A percentile compares a stretch with the other conserved stretches of the same genome.
phyloP scores from a whole-genome alignment of 169 alveolate species.

The Plasmodium knowlesi region DNA sequence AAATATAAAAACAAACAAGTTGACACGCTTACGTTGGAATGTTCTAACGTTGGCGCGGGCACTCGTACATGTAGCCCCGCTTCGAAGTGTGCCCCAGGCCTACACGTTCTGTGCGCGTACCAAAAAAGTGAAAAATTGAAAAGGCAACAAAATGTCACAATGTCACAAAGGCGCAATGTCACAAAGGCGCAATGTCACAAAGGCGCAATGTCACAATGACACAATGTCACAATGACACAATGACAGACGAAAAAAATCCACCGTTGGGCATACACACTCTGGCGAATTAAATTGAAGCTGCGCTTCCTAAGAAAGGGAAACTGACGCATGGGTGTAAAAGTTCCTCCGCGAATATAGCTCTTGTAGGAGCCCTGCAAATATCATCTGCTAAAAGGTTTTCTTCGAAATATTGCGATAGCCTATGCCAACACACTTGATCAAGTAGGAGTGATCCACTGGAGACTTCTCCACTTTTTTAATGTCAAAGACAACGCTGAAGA shows the following conservation, averaged over 20 bases:
- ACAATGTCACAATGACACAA: not conserved
- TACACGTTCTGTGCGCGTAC: not conserved
- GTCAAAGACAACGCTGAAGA: slow-evolving; percentile 70
- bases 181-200: not conserved
- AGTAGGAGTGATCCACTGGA: slow-evolving; percentile 58
- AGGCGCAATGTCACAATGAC: not conserved
- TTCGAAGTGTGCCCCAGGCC: not conserved
- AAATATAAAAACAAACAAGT: not conserved
- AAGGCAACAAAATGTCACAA: not conserved
- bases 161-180: not conserved
- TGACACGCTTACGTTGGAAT: not conserved
- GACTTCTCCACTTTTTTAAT: slow-evolving; percentile 61
- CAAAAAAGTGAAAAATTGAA: not conserved
- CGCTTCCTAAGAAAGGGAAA: not conserved
- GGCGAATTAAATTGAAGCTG: not conserved
- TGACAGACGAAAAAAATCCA: not conserved
- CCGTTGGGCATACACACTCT: not conserved
- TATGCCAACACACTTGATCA: slow-evolving; percentile 71
- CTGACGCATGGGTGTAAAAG: not conserved
- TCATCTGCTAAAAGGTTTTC: slow-evolving; percentile 34
- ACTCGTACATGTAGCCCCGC: not conserved
- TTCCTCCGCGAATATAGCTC: not conserved
- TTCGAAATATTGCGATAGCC: slow-evolving; percentile 69
- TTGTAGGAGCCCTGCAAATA: not conserved
- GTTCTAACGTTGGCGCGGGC: not conserved